Conservation (phyloP, 2,329 filamentous ascomycete species). For the Epichloe typhina region DNA sequence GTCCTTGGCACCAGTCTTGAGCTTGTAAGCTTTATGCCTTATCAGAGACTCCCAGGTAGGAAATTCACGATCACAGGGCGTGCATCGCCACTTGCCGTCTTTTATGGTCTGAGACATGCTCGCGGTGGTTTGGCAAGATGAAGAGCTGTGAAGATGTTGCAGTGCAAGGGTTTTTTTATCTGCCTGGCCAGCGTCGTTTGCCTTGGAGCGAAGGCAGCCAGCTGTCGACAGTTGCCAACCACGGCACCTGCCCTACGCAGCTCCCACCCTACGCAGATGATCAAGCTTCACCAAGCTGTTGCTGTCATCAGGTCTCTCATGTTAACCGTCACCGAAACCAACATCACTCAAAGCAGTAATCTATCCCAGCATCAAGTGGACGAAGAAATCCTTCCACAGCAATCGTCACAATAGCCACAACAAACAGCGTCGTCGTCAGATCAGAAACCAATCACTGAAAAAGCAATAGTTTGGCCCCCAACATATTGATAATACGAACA, state of each 20-base stretch:
- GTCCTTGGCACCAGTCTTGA: constrained; percentile 8
- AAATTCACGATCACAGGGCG: constrained; percentile 17
- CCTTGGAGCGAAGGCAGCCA: not conserved
- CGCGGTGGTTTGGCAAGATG: not conserved
- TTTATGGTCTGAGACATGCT: not conserved
- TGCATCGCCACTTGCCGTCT: constrained; percentile 14
- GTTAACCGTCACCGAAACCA: no score
- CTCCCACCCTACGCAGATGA: no score
- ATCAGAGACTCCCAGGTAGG: constrained; percentile 11
- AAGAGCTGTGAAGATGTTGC: not conserved
- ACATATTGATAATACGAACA: no score
- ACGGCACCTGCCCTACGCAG: not conserved
- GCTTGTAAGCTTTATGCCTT: constrained; percentile 19
- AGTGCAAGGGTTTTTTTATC: not conserved
- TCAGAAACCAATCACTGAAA: no score
- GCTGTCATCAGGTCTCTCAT: no score
- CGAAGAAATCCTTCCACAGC: no score
- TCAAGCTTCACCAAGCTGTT: no score
- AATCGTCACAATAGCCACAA: no score
- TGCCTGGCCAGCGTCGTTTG: not conserved
- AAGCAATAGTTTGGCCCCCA: no score
- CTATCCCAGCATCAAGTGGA: no score
- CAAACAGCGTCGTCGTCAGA: no score
- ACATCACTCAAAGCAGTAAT: no score
- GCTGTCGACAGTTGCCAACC: not conserved